phyloP scores from a whole-genome alignment of 495 filamentous ascomycete species.

The Astrothelium subdiscretum region DNA sequence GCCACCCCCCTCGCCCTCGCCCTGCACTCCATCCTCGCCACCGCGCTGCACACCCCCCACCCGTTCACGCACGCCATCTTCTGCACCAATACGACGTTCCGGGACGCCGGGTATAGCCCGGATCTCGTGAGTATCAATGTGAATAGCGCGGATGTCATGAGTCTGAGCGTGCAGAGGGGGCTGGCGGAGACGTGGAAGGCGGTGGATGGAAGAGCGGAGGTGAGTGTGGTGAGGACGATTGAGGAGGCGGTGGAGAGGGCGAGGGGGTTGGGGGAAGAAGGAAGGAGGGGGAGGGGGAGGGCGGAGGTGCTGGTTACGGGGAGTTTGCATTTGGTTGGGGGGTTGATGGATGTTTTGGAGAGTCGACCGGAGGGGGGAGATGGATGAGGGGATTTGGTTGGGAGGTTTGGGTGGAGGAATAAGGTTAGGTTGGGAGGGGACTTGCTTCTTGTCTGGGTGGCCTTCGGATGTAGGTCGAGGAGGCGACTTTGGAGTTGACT shows the following conservation, averaged over 20 bases:
- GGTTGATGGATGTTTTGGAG: slow-evolving; percentile 65
- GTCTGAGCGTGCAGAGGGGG: slow-evolving; percentile 58
- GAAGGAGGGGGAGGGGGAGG: neutral
- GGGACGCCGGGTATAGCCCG: slow-evolving; percentile 52
- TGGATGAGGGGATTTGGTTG: neutral
- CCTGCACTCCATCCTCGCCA: slow-evolving; percentile 54
- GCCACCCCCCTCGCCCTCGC: slow-evolving; percentile 53
- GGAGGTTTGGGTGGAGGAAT: neutral
- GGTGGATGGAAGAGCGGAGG: slow-evolving; percentile 48
- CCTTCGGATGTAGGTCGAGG: too few relatives aligned
- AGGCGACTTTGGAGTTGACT: too few relatives aligned
- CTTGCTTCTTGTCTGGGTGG: too few relatives aligned
- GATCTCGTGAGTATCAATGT: slow-evolving; percentile 72
- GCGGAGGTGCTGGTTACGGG: slow-evolving; percentile 55
- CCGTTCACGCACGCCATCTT: slow-evolving; percentile 77
- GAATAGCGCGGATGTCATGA: slow-evolving; percentile 52
- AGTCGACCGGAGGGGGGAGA: slow-evolving; percentile 13
- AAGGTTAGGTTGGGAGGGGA: too few relatives aligned
- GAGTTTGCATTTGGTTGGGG: slow-evolving; percentile 81
- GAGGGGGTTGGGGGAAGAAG: slow-evolving; percentile 37
- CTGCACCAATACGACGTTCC: slow-evolving; percentile 78
- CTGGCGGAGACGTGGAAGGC: slow-evolving; percentile 63
- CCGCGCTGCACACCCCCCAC: slow-evolving; percentile 38
- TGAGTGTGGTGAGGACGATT: slow-evolving; percentile 62
- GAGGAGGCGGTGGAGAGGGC: slow-evolving; percentile 73